Base-by-base conservation (phyloP, 495 filamentous ascomycete species). In the Podospora fimiseda region DNA sequence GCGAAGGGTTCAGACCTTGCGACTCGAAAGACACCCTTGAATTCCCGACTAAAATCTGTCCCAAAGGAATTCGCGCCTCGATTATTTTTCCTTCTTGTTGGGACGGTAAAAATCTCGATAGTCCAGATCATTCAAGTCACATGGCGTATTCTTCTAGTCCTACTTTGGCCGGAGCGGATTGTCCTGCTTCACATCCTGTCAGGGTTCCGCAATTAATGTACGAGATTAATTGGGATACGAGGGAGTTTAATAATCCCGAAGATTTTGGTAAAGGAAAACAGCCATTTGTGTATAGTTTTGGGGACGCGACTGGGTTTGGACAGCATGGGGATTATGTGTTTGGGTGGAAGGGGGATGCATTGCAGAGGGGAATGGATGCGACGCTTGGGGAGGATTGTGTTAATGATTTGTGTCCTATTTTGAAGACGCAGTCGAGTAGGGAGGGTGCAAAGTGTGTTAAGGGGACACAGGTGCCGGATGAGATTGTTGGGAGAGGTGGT, bases 191-290 rank as follows among this genome's bases (percentile, higher is more conserved):
- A 2, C 83, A 86, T 65, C 81, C 83, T 0, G 63, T 72, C 15
- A 79, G 78, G 24, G 71, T 82, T 14, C 69, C 79, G 48, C 78
- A 78, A n/a, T 64, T 87, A 49, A 85, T 86, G 64, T 78, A 80
- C 56, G 84, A 61, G 63, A 60, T 55, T 54, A 18, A 70, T 36
- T 70, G 70, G 68, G 68, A 69, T 45, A 72, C 70, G 9, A 62
- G 59, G 8, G 46, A 56, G 22, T 71, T 71, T 55, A 73, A 72
- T 55, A 59, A 71, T 58, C 56, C 58, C 38, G 49, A 64, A 22
- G 74, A 71, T 68, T 70, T 72, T n/a, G 59, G 57, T 20, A 69
- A 70, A 41, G 67, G 67, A 40, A 63, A 51, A 42, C 70, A 75
- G 55, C 74, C 76, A 1, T 75, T 79, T 57, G 73, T 75, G 21